Evolutionary conservation across 2,329 filamentous ascomycete species (phyloP).

Genomic region (Aspergillus chevalieri): DNA sequence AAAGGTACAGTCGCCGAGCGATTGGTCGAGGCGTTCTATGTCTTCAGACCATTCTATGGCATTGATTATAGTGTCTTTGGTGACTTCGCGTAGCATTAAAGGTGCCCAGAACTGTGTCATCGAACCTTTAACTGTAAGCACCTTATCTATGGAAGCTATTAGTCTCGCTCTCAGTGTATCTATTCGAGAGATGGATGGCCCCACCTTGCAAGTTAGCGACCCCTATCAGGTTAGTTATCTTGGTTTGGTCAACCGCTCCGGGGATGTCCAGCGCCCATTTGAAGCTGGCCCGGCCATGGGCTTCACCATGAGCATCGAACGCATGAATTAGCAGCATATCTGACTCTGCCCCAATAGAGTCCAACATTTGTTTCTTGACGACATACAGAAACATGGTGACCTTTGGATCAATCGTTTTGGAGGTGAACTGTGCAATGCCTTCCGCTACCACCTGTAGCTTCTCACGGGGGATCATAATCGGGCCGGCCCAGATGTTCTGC

Average conservation of each 20-base stretch:
- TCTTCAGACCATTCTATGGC: slow-evolving; percentile 4
- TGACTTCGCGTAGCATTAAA: slow-evolving; percentile 1
- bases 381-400: slow-evolving; percentile 11
- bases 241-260: slow-evolving; percentile 7
- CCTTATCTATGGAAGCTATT: slow-evolving; percentile 1
- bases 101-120: slow-evolving; percentile 9
- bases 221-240: slow-evolving; percentile 1
- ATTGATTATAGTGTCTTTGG: slow-evolving; percentile 3
- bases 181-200: not conserved
- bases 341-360: slow-evolving; percentile 1
- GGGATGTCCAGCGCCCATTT: slow-evolving; percentile 9
- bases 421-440: slow-evolving; percentile 2
- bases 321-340: slow-evolving; percentile 10
- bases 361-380: slow-evolving; percentile 3
- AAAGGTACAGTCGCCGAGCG: slow-evolving; percentile 8
- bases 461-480: slow-evolving; percentile 8
- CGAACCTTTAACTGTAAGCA: slow-evolving; percentile 4
- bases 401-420: slow-evolving; percentile 2
- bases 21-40: slow-evolving; percentile 1
- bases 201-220: slow-evolving; percentile 6
- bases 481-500: slow-evolving; percentile 9
- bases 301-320: slow-evolving; percentile 43
- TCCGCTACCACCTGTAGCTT: slow-evolving; percentile 4
- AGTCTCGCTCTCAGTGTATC: not conserved
- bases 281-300: slow-evolving; percentile 45